Conservation (phyloP, 805 yeast species). For the Nakazawaea laoshanensis region DNA sequence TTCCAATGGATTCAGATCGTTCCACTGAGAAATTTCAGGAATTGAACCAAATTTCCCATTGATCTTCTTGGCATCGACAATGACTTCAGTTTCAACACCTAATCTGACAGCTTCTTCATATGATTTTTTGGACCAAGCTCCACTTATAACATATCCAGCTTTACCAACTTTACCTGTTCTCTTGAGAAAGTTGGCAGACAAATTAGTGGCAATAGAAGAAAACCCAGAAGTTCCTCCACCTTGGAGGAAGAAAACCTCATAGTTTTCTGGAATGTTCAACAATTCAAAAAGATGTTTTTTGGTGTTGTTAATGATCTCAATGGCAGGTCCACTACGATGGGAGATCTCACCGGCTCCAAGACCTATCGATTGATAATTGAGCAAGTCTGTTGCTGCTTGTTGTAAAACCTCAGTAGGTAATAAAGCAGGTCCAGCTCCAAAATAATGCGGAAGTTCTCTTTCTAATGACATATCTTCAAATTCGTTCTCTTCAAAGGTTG, state of each 20-base stretch:
- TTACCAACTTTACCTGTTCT: conserved; percentile 68
- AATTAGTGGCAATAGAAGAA: conserved; percentile 76
- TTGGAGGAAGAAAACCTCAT: conserved; percentile 90
- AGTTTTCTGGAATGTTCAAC: conserved; percentile 77
- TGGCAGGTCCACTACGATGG: conserved; percentile 85
- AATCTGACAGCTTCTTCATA: conserved; percentile 80
- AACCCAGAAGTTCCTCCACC: conserved; percentile 99
- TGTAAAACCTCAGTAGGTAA: conserved; percentile 78
- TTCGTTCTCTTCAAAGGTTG: too few species aligned
- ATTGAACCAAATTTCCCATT: conserved; percentile 57
- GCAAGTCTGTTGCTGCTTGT: conserved; percentile 78
- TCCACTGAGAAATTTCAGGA: conserved; percentile 62
- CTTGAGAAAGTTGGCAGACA: conserved; percentile 60
- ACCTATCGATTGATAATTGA: conserved; percentile 61
- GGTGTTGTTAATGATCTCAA: conserved; percentile 66
- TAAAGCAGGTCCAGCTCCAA: conserved; percentile 99
- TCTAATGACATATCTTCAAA: conserved; percentile 35
- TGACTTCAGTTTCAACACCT: conserved; percentile 64
- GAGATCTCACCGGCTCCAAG: conserved; percentile 95
- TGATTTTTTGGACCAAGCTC: conserved; percentile 90
- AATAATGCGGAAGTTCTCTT: conserved; percentile 71
- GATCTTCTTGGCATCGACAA: conserved; percentile 53
- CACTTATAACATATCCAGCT: conserved; percentile 85
- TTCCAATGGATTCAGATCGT: conserved; percentile 41
- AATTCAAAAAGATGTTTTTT: conserved; percentile 58